Evolutionary conservation across 208 protist genomes (phyloP), one percentile per base, ranked within the genome.

Genomic region (Wallacemonas sp.): DNA sequence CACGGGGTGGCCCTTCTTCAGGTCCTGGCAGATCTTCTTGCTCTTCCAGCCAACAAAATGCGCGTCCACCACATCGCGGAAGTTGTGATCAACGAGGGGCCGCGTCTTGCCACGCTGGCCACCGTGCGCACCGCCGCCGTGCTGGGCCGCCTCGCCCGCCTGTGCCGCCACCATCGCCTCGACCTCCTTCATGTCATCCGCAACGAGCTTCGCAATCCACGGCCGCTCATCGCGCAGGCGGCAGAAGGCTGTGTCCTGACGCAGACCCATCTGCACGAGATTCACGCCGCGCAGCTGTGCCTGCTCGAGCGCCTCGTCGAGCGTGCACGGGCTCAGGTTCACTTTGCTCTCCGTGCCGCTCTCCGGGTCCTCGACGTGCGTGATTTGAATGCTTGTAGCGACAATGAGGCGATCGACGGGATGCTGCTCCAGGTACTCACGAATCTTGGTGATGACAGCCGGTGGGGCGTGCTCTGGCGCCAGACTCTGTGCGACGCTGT

Each of bases 31-130:
- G 19, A 94, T 89, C 69, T 94, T 94, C 60, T 93, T 93, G 78
- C 85, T 92, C 54, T 83, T 80, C 91, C 91, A 96, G 33, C 87
- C 84, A 17, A 96, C 69, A 76, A 94, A 94, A 65, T 96, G 91
- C 2, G 91, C 74, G 55, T 96, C 91, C 14, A 90, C 88, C 0
- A 85, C 87, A 43, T 96, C 91, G 36, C 91, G 86, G 56, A 96
- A 96, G n/a, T 46, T 43, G 49, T 93, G 83, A 38, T 94, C 88
- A 8, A 92, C 73, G 3, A 88, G 71, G 32, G 76, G 44, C 55
- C 83, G 81, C 24, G 68, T 16, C 52, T 65, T 73, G n/a, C 27
- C 39, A 6, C 54, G 24, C 16, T 39, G 44, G 11, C 33, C 55
- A 11, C 27, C 56, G n/a, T 26, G 41, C 6, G 30, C 9, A 8